Evolutionary conservation across 805 yeast genomes (phyloP).

Genomic region (Priceomyces castillae): DNA sequence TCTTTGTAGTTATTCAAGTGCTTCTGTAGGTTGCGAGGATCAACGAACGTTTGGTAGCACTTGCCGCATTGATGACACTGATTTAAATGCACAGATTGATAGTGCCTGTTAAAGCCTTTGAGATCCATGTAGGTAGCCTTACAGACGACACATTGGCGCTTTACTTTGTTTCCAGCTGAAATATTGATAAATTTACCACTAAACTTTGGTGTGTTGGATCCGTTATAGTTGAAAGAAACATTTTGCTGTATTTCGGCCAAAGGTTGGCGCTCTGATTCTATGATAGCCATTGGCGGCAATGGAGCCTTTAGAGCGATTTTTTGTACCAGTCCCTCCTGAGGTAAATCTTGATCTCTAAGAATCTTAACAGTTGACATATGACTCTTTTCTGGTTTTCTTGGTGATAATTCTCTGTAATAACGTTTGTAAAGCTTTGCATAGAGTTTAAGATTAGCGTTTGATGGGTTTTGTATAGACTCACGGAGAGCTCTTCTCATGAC

Average conservation of each 20-base stretch:
- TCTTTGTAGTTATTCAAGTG: not conserved
- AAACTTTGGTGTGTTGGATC: conserved; percentile 15
- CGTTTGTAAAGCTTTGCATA: not conserved
- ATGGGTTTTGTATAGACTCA: not conserved
- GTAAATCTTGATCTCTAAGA: too few relatives aligned
- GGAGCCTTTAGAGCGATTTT: not conserved
- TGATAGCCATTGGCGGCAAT: not conserved
- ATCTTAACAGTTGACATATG: not conserved
- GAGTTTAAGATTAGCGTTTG: not conserved
- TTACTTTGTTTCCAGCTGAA: conserved; percentile 8
- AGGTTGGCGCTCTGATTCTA: not conserved
- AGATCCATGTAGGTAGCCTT: conserved; percentile 11
- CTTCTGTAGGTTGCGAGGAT: not conserved
- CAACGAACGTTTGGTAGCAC: conserved; percentile 1
- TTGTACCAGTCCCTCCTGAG: not conserved
- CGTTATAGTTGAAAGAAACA: conserved; percentile 10
- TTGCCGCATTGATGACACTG: conserved; percentile 3
- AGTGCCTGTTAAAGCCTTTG: conserved; percentile 15
- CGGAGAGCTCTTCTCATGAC: not conserved
- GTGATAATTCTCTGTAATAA: not conserved
- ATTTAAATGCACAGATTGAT: conserved; percentile 8
- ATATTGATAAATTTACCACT: conserved; percentile 14
- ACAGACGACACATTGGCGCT: conserved; percentile 14
- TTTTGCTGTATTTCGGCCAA: not conserved
- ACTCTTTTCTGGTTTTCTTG: not conserved